A percentile compares a stretch with the other conserved stretches of the same genome.
These are phyloP conservation scores for Apiospora aurea DNA, from an alignment of 2,329 filamentous ascomycete genomes.

Conservation along the genomic window DNA sequence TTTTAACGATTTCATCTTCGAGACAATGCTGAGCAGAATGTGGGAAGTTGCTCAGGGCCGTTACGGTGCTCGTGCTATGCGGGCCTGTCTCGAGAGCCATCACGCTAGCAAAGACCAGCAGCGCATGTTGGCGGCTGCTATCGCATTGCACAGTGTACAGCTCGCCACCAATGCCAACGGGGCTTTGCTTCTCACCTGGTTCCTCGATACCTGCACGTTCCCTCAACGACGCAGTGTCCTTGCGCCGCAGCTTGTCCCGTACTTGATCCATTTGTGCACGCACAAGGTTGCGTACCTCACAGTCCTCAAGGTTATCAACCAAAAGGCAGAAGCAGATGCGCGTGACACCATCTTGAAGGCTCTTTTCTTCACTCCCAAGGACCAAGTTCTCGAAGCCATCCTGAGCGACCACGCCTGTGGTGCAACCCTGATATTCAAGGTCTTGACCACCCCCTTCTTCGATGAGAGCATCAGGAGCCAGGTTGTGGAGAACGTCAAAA, in stretches of 20 bases:
- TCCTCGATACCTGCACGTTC: constrained; percentile 97
- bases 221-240: constrained; percentile 89
- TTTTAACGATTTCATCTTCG: constrained; percentile 96
- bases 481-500: constrained; percentile 91
- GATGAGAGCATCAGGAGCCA: constrained; percentile 89
- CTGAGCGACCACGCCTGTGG: constrained; percentile 90
- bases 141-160: constrained; percentile 96
- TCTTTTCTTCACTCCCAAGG: constrained; percentile 88
- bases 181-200: constrained; percentile 93
- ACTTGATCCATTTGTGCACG: constrained; percentile 93
- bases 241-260: constrained; percentile 89
- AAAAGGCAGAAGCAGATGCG: constrained; percentile 92
- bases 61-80: constrained; percentile 94
- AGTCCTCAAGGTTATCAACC: constrained; percentile 97
- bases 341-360: constrained; percentile 89
- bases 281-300: constrained; percentile 99
- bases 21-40: constrained; percentile 92
- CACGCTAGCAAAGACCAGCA: constrained; percentile 95
- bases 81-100: constrained; percentile 95
- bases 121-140: constrained; percentile 89
- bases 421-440: constrained; percentile 97
- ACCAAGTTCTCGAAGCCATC: constrained; percentile 88
- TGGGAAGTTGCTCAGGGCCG: constrained; percentile 94
- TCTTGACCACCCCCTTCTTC: constrained; percentile 95
- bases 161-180: constrained; percentile 96